These are phyloP conservation scores for Rhododendron vialii DNA, from an alignment of 148 eudicot genomes.

Conservation along the genomic window DNA sequence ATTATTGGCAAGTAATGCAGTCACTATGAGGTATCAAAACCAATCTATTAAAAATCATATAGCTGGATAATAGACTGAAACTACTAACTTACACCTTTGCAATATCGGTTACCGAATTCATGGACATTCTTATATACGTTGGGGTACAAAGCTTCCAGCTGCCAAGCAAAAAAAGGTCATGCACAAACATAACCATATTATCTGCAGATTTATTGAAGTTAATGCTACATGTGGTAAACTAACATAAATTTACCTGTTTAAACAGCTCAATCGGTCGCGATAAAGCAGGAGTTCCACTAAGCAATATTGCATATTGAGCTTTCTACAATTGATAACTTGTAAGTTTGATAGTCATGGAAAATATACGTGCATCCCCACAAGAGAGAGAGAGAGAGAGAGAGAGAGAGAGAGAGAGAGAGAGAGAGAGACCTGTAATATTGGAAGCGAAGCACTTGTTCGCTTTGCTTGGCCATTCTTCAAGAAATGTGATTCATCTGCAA, in stretches of 20 bases:
- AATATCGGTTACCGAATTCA: conserved; percentile 93
- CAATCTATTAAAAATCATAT: not conserved
- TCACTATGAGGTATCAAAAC: not conserved
- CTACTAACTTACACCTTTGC: conserved; percentile 88
- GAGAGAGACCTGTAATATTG: conserved; percentile 65
- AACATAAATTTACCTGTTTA: conserved; percentile 62
- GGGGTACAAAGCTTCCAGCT: conserved; percentile 96
- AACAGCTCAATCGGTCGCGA: conserved; percentile 92
- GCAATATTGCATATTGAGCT: conserved; percentile 79
- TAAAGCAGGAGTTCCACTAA: conserved; percentile 97
- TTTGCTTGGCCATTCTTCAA: conserved; percentile 94
- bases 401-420: conserved; percentile 5
- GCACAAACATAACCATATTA: not conserved
- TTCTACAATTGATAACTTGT: conserved; percentile 44
- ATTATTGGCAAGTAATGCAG: conserved; percentile 5
- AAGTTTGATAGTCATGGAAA: conserved; percentile 8
- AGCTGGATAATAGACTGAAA: conserved; percentile 1
- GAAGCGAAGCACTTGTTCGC: conserved; percentile 78
- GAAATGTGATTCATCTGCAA: conserved; percentile 98
- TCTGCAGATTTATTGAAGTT: not conserved
- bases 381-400: too few relatives aligned
- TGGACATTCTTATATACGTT: conserved; percentile 79
- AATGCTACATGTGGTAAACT: not conserved
- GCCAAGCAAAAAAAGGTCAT: conserved; percentile 17
- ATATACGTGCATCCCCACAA: not conserved